These are phyloP conservation scores for Sphagnum contortum DNA, from an alignment of 225 moss, liverwort and hornwort species.

Conservation along the genomic window DNA sequence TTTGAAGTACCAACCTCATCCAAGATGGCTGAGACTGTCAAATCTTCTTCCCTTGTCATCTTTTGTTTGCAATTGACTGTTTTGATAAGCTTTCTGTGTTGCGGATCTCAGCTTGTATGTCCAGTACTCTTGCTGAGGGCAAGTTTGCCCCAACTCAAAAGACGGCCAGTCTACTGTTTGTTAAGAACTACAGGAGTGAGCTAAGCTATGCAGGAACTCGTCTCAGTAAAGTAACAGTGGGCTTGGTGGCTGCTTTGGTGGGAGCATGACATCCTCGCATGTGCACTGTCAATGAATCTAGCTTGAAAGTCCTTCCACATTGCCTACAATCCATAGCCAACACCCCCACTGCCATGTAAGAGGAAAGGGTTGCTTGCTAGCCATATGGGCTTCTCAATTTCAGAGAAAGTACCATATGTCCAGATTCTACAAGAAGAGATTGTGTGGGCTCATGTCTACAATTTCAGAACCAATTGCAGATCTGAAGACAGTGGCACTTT, in stretches of 20 bases:
- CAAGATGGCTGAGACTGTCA: too few relatives aligned
- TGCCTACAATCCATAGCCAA: conserved; percentile 19
- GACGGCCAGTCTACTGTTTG: too few relatives aligned
- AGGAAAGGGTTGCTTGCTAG: not conserved
- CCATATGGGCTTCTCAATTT: not conserved
- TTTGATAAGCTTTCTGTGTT: too few relatives aligned
- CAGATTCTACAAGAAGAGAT: not conserved
- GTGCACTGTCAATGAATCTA: conserved; percentile 36
- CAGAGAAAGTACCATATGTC: not conserved
- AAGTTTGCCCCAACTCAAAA: too few relatives aligned
- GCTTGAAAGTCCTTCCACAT: conserved; percentile 48
- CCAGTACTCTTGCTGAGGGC: too few relatives aligned
- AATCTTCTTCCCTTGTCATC: too few relatives aligned
- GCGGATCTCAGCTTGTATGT: too few relatives aligned
- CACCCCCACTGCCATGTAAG: not conserved
- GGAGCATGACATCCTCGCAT: conserved; percentile 26
- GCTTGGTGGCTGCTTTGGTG: conserved; percentile 9
- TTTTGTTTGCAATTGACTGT: too few relatives aligned
- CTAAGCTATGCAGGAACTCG: too few relatives aligned
- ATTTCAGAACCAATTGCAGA: not conserved
- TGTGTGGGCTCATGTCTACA: not conserved
- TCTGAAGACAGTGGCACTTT: not conserved
- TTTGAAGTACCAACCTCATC: too few relatives aligned
- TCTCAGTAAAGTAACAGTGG: too few relatives aligned
- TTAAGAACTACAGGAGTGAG: too few relatives aligned